phyloP scores from a whole-genome alignment of 176 grass and related monocot species.

The Avena sativa region DNA sequence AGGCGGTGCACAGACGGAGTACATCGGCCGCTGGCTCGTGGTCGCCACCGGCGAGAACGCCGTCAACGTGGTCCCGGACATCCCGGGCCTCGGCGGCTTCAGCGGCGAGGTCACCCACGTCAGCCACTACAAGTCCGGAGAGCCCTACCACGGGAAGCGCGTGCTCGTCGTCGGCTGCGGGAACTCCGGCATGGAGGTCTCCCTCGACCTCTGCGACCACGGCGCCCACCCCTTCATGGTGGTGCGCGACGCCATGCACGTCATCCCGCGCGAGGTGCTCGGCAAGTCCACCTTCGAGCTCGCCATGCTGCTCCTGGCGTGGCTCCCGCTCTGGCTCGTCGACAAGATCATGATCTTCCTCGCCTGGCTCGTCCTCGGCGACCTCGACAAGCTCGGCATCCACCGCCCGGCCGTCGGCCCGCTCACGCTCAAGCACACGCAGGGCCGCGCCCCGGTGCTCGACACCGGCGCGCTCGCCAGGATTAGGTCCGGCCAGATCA shows the following conservation, averaged over 20 bases:
- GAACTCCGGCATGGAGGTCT: slow-evolving; percentile 74
- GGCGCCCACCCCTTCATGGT: slow-evolving; percentile 50
- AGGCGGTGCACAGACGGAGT: not conserved
- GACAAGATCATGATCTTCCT: slow-evolving; percentile 73
- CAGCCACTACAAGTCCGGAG: slow-evolving; percentile 39
- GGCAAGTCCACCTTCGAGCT: slow-evolving; percentile 84
- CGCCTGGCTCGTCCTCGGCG: slow-evolving; percentile 67
- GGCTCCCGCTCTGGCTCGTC: slow-evolving; percentile 84
- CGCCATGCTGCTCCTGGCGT: slow-evolving; percentile 68
- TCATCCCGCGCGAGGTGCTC: slow-evolving; percentile 64
- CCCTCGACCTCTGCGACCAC: slow-evolving; percentile 47
- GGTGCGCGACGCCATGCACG: slow-evolving; percentile 33
- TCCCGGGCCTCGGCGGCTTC: slow-evolving; percentile 52
- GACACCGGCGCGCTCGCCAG: slow-evolving; percentile 61
- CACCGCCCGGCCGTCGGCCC: slow-evolving; percentile 70
- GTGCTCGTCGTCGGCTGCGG: slow-evolving; percentile 61
- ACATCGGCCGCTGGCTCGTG: slow-evolving; percentile 38
- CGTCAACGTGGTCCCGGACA: slow-evolving; percentile 48
- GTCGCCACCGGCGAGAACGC: slow-evolving; percentile 61
- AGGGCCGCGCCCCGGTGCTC: slow-evolving; percentile 72
- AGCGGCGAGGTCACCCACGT: slow-evolving; percentile 43
- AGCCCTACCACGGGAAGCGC: slow-evolving; percentile 35
- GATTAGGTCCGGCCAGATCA: slow-evolving; percentile 64
- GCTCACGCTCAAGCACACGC: slow-evolving; percentile 65
- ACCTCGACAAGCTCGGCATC: slow-evolving; percentile 60